Evolutionary conservation across 164 flowering plant genomes (phyloP), one percentile per base, ranked within the genome.

Genomic region (Saururus chinensis): DNA sequence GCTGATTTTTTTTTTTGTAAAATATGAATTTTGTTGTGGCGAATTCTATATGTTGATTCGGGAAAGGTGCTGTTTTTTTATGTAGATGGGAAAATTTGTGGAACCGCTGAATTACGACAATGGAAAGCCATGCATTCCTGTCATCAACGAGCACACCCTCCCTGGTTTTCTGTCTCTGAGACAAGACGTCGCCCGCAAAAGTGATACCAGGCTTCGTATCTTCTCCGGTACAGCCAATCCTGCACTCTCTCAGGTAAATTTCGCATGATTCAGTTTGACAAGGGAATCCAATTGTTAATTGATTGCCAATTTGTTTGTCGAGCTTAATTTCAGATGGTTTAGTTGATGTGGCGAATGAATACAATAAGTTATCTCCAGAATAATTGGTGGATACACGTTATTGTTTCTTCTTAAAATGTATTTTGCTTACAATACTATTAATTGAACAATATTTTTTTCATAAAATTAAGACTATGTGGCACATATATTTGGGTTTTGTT

Each of bases 201-300:
- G 68, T 61, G 87, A 81, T 60, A 80, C 89, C 13, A 72, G 89
- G 69, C 75, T 89, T 55, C 81, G 90, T 0, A 83, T 92, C 40
- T 89, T 92, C 77, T 92, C 98, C 0, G 98, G 98, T 62, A 87
- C 96, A 0, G 98, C 98, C 11, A 92, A 92, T 70, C 88, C 86
- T 51, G 66, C 81, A 3, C 90, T 92, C 59, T 76, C 98, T 70
- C 96, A 92, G 85, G 98, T 88, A 65, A 37, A 40, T 49, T 22
- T 59, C 17, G 45, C 2, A 13, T 41, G 45, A 41, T n/a, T n/a
- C n/a, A n/a, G n/a, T n/a, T n/a, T n/a, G n/a, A n/a, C n/a, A n/a
- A n/a, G n/a, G n/a, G n/a, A n/a, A n/a, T n/a, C n/a, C n/a, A n/a
- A n/a, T n/a, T n/a, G n/a, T n/a, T n/a, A n/a, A n/a, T n/a, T n/a